These are phyloP conservation scores for Saturnispora diversa DNA, from an alignment of 805 yeast species.

Conservation along the genomic window DNA sequence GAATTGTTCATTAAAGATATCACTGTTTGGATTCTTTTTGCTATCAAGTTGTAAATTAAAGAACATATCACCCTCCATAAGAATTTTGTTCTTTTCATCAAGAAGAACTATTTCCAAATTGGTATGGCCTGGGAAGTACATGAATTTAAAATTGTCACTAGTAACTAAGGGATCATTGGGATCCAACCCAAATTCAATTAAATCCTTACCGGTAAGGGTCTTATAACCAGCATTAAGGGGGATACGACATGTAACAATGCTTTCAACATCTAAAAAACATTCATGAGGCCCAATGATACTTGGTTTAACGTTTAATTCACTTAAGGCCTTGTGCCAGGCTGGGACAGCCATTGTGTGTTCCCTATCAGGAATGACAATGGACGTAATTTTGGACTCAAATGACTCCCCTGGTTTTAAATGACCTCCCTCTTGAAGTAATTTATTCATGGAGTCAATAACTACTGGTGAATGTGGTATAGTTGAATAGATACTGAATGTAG, in stretches of 20 bases:
- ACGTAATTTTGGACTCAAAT: conserved; percentile 33
- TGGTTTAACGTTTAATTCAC: background rate
- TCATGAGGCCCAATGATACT: conserved; percentile 4
- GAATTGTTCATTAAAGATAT: conserved; percentile 38
- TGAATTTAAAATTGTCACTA: conserved; percentile 40
- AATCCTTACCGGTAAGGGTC: conserved; percentile 1
- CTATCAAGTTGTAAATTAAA: conserved; percentile 47
- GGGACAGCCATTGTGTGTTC: conserved; percentile 50
- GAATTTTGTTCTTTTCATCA: conserved; percentile 39
- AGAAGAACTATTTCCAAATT: conserved; percentile 52
- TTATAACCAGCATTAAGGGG: conserved; percentile 2
- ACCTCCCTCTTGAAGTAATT: conserved; percentile 20
- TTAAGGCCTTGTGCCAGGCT: conserved; percentile 6
- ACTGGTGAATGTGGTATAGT: conserved; percentile 48
- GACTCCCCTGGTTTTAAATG: conserved; percentile 29
- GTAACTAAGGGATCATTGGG: conserved; percentile 26
- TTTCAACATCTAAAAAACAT: background rate
- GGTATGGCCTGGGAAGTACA: conserved; percentile 47
- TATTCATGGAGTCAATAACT: conserved; percentile 34
- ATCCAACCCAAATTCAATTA: conserved; percentile 32
- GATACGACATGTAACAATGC: background rate
- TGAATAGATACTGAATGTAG: conserved; percentile 43
- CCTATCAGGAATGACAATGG: conserved; percentile 52
- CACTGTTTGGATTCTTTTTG: conserved; percentile 31
- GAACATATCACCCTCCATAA: conserved; percentile 53